Evolutionary conservation across 2,329 filamentous ascomycete genomes (phyloP), one percentile per base, ranked within the genome.

Genomic region (Arachnomyces sp.): DNA sequence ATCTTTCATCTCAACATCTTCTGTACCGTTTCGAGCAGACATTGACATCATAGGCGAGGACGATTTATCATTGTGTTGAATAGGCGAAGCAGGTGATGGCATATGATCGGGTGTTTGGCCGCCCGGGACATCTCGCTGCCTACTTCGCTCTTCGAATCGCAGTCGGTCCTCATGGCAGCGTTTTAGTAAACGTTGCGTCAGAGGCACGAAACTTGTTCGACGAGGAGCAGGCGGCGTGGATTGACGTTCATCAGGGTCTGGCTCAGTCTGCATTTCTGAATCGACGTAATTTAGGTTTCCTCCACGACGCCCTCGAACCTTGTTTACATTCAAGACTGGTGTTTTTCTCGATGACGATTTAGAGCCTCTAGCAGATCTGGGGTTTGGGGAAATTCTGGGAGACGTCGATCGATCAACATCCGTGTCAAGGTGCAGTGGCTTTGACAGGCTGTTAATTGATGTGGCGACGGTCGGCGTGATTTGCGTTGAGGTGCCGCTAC

Each of bases 401-500:
- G 59, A 55, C 7, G 66, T 56, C 13, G 64, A 61, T 13, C 51
- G 54, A 6, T 46, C 33, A 33, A 39, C 34, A 4, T 40, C 43
- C 4, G 55, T 59, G 34, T 61, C 56, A 43, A 59, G 55, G 39
- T 45, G 60, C 31, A 49, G 54, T 3, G 56, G 51, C 34, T 56
- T 54, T 32, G 48, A 46, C 29, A 46, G 43, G 12, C 49, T 33
- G 21, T 25, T 25, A 5, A 25, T 9, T 25, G 21, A 25, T 25
- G 5, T 5, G 9, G 21, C 21, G 21, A 25, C 21, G 9, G 21
- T 25, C 9, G 21, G 21, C 9, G 21, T 74, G 37, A 73, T 73
- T 38, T 75, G 63, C 11, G 60, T 66, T 14, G 73, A 75, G 36
- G 72, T 72, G 32, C 68, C 74, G 52, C 73, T 78, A 42, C 69